Base-by-base conservation (phyloP, 2,329 filamentous ascomycete genomes). In the Conoideocrella luteorostrata region DNA sequence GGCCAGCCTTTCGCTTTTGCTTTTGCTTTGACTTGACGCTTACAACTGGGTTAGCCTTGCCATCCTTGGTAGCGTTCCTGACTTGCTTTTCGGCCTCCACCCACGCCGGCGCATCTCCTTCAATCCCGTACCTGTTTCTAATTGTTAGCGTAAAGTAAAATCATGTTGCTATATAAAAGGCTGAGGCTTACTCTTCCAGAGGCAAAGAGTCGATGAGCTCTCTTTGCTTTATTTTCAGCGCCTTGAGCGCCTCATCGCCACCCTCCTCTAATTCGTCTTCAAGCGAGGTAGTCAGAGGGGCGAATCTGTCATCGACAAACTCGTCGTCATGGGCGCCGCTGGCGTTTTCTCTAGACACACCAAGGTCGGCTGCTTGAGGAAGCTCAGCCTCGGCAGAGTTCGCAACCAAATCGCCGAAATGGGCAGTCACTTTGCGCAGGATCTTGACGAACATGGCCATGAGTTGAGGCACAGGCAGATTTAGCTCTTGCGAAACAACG, bases 371-470 rank as follows among this genome's bases (percentile, higher is more conserved):
- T 3, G 73, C 63, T 35, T 71, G 67, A 4, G 84, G 84, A 55
- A 90, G 69, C 37, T 79, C 72, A 2, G 80, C 78, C 44, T 80
- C 82, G 10, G 84, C 82, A 0, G 87, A 88, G 4, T 79, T 80
- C 33, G 88, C 79, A 3, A 96, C 75, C 1, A 97, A 66, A 4
- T 74, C 70, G 24, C 82, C 78, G 66, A 98, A 93, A 59, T 90
- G 79, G 3, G 77, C 74, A 3, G 86, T 86, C 30, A 95, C 77
- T 69, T 97, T 97, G 52, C 89, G 81, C 47, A 96, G 76, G 48
- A 95, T 85, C 72, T 98, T 98, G 63, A 95, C 88, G 65, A 98
- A 97, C 85, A 97, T 95, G 48, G 91, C 90, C 49, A 98, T 73
- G 4, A 96, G 71, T 67, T 97, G 93, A 35, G 82, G 84, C 3